A percentile compares a stretch with the other conserved stretches of the same genome.
Conservation (phyloP, 1,284 basidiomycete species). For the Entoloma clypeatum region DNA sequence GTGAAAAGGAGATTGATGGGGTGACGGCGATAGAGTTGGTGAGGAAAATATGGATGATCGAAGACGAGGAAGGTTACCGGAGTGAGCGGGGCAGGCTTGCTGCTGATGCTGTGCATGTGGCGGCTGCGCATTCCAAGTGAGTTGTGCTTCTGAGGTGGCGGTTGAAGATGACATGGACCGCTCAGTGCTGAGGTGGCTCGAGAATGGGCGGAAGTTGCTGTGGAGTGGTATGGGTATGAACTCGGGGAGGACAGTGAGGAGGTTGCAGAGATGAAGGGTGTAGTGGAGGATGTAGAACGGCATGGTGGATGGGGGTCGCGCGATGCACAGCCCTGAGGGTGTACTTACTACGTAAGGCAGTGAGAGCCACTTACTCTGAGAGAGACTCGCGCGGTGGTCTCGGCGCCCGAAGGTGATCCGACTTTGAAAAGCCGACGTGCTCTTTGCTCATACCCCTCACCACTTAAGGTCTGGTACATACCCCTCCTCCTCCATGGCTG, state of each 20-base stretch:
- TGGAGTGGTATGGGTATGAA: slow-evolving; percentile 53
- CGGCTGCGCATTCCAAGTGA: slow-evolving; percentile 59
- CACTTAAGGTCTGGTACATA: slow-evolving; percentile 18
- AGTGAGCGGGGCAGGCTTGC: slow-evolving; percentile 60
- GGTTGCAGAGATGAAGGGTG: slow-evolving; percentile 34
- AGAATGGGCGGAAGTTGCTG: slow-evolving; percentile 47
- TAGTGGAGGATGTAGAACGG: slow-evolving; percentile 35
- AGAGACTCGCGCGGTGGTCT: slow-evolving; percentile 15
- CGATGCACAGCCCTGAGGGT: slow-evolving; percentile 30
- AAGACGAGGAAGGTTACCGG: slow-evolving; percentile 57
- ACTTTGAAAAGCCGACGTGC: slow-evolving; percentile 17
- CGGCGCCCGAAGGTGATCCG: slow-evolving; percentile 20
- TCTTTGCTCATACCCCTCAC: slow-evolving; percentile 23
- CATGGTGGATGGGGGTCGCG: slow-evolving; percentile 48
- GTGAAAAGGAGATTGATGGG: slow-evolving; percentile 38
- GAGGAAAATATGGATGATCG: slow-evolving; percentile 50
- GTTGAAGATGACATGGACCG: slow-evolving; percentile 3
- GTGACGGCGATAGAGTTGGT: slow-evolving; percentile 44
- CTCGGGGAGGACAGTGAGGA: slow-evolving; percentile 51
- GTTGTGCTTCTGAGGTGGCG: slow-evolving; percentile 17
- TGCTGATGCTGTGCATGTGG: slow-evolving; percentile 54
- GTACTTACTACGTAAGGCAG: too few relatives aligned
- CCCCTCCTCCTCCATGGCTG: slow-evolving; percentile 28
- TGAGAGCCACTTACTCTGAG: too few relatives aligned
- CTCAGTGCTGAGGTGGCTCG: slow-evolving; percentile 39